Evolutionary conservation across 495 filamentous ascomycete genomes (phyloP), one percentile per base, ranked within the genome.

Genomic region (Halenospora varia): DNA sequence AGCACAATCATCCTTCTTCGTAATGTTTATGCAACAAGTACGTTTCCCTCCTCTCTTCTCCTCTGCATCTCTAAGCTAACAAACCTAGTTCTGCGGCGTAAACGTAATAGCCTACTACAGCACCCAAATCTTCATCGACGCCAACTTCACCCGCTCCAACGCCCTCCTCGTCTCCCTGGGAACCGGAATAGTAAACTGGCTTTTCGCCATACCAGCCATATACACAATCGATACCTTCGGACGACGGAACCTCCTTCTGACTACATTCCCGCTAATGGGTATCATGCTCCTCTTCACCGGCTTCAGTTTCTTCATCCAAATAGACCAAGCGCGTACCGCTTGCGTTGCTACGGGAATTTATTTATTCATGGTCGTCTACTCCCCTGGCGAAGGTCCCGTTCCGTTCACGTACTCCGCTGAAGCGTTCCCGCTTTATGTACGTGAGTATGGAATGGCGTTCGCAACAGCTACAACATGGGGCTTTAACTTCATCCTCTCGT

Each of bases 1-100:
- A 2, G 80, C 86, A 73, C 60, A 88, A 42, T 87, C 87, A 2
- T 87, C 84, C 1, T 77, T 85, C 62, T 85, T 90, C 59, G 85
- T 93, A 53, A 92, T 92, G 88, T 92, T 90, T 59, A 84, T 90
- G 82, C 90, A 94, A 64, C 90, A 92, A 70, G 85, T 89, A 65
- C 61, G 70, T 61, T 25, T 19, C 18, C 3, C 24, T 3, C 1
- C 9, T 13, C 1, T 25, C 10, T 10, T 19, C 26, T 10, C 0
- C 3, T 20, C 17, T 51, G 15, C 1, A 62, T 51, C 65, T 3
- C 3, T 35, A n/a, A n/a, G 13, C 42, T 56, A 19, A 48, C 29
- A 20, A 17, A 20, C 15, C 15, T 56, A 63, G 61, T 64, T 64
- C 26, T 65, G 62, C 29, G 62, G 62, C 6, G 51, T 82, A 50